Percentiles rank a stretch among this genome's conserved stretches.
phyloP scores from a whole-genome alignment of 2,329 filamentous ascomycete genomes.

The Sporothrix luriei region DNA sequence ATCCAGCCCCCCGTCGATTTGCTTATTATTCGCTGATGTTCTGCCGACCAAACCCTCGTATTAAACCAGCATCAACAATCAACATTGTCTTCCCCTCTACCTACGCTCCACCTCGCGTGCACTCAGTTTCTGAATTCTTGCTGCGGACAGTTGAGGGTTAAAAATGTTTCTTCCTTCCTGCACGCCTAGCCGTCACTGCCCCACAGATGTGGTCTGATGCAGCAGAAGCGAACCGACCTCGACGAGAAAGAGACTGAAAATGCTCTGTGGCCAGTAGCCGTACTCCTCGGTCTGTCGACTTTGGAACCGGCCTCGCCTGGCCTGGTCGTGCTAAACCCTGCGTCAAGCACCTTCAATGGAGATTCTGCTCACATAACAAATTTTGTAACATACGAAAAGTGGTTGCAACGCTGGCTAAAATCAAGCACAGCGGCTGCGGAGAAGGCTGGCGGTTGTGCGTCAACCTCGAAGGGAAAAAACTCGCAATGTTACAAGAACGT shows the following conservation, averaged over 20 bases:
- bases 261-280: background rate
- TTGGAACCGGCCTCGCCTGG: background rate
- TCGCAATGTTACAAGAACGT: background rate
- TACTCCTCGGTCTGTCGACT: background rate
- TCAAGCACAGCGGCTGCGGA: background rate
- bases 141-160: conserved; percentile 13
- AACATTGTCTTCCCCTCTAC: background rate
- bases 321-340: background rate
- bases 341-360: background rate
- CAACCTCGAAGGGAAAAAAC: background rate
- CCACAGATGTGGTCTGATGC: conserved; percentile 29
- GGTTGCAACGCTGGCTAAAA: background rate
- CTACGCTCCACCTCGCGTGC: conserved; percentile 19
- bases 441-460: conserved; percentile 9
- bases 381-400: background rate
- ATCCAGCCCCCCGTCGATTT: background rate
- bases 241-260: background rate
- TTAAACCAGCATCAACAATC: background rate
- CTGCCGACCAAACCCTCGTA: background rate
- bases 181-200: conserved; percentile 14
- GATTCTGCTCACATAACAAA: background rate
- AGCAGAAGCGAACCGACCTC: background rate
- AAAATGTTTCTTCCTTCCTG: conserved; percentile 17
- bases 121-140: background rate
- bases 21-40: background rate